Percentiles rank a stretch among this genome's conserved stretches.
These are phyloP conservation scores for Metschnikowia anglica DNA, from an alignment of 805 yeast species.

Conservation along the genomic window DNA sequence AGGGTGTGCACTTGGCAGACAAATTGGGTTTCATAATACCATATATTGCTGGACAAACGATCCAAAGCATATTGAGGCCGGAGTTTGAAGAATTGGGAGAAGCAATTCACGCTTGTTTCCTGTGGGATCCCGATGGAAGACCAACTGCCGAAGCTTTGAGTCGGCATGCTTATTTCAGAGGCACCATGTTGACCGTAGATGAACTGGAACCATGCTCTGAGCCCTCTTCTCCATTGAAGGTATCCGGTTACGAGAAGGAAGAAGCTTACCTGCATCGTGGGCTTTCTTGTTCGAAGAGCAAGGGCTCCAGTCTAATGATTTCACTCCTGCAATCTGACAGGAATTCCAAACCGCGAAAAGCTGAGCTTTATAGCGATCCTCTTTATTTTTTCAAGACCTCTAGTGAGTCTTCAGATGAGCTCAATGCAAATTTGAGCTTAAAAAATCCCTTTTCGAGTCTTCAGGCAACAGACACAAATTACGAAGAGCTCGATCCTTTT, in stretches of 20 bases:
- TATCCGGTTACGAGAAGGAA: slow-evolving; percentile 1
- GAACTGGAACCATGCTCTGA: slow-evolving; percentile 1
- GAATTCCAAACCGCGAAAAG: slow-evolving; percentile 11
- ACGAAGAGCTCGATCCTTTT: slow-evolving; percentile 6
- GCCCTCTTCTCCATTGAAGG: slow-evolving; percentile 10
- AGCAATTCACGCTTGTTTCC: slow-evolving; percentile 50
- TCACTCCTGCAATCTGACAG: slow-evolving; percentile 14
- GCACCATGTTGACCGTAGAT: slow-evolving; percentile 27
- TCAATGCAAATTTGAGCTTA: slow-evolving; percentile 6
- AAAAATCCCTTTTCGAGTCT: slow-evolving; percentile 9
- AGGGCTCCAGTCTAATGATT: slow-evolving; percentile 5
- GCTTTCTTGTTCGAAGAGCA: slow-evolving; percentile 2
- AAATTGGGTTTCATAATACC: slow-evolving; percentile 61
- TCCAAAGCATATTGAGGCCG: slow-evolving; percentile 13
- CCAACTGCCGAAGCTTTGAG: slow-evolving; percentile 51
- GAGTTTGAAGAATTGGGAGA: slow-evolving; percentile 39
- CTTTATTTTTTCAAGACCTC: slow-evolving; percentile 12
- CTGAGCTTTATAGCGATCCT: slow-evolving; percentile 15
- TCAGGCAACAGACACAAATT: slow-evolving; percentile 7
- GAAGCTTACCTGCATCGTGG: slow-evolving; percentile 3
- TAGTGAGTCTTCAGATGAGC: slow-evolving; percentile 12
- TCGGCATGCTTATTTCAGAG: slow-evolving; percentile 53
- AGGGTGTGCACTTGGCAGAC: slow-evolving; percentile 52
- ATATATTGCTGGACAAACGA: slow-evolving; percentile 46
- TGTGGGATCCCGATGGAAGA: slow-evolving; percentile 79